Percentiles rank a stretch among this genome's conserved stretches.
These are phyloP conservation scores for Cytospora piceae DNA, from an alignment of 2,329 filamentous ascomycete genomes.

Conservation along the genomic window DNA sequence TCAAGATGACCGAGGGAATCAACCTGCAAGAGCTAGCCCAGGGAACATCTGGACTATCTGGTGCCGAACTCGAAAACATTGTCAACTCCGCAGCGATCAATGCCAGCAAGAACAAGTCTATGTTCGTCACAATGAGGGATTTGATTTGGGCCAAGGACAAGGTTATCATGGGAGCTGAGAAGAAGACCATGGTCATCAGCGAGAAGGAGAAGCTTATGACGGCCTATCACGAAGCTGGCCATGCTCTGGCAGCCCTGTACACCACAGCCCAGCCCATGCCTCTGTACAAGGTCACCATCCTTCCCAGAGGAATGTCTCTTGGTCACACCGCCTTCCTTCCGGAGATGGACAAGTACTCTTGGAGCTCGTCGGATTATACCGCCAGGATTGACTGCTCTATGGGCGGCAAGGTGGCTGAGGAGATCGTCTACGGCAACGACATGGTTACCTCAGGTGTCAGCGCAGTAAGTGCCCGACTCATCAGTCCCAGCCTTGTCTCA, in stretches of 20 bases:
- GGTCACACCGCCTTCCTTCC: constrained; percentile 88
- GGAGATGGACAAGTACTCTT: constrained; percentile 89
- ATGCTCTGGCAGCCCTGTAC: constrained; percentile 87
- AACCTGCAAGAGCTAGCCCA: constrained; percentile 83
- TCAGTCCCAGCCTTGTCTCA: not conserved
- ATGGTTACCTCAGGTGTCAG: constrained; percentile 89
- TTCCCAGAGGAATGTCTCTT: constrained; percentile 83
- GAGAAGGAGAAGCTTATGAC: constrained; percentile 95
- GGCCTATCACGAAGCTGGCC: constrained; percentile 96
- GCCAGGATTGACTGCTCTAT: constrained; percentile 71
- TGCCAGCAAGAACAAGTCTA: constrained; percentile 84
- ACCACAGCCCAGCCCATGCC: constrained; percentile 72
- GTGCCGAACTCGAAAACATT: constrained; percentile 94
- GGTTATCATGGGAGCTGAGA: constrained; percentile 95
- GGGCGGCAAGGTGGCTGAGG: constrained; percentile 77
- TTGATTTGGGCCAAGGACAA: constrained; percentile 99
- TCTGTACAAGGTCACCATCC: constrained; percentile 96
- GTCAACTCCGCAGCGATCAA: constrained; percentile 95
- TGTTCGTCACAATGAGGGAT: constrained; percentile 74
- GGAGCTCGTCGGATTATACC: constrained; percentile 82
- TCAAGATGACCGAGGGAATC: constrained; percentile 79
- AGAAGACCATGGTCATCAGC: constrained; percentile 84
- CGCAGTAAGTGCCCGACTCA: constrained; percentile 56
- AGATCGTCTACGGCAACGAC: constrained; percentile 89
- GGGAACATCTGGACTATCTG: constrained; percentile 89